Conservation (phyloP, 306 rosid genomes). For the Cercis canadensis region DNA sequence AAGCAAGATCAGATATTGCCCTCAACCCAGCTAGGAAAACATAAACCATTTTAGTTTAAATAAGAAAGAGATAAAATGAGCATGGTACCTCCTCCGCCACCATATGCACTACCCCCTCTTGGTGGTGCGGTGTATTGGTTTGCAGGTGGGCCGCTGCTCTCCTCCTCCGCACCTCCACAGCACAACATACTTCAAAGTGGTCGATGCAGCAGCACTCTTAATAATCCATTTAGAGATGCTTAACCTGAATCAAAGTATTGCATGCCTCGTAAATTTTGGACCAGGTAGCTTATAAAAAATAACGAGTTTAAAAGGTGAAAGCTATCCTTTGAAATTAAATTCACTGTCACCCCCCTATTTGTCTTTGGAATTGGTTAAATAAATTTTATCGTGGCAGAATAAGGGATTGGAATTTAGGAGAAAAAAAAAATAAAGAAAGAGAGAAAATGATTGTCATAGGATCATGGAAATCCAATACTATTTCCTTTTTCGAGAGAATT, state of each 20-base stretch:
- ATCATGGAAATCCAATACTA: not conserved
- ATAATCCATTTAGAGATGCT: slow-evolving; percentile 47
- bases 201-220: slow-evolving; percentile 43
- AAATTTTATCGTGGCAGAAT: not conserved
- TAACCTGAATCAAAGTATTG: slow-evolving; percentile 45
- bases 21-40: not conserved
- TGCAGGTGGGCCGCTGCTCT: slow-evolving; percentile 67
- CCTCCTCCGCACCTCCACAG: slow-evolving; percentile 88
- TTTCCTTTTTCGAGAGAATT: not conserved
- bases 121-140: slow-evolving; percentile 69
- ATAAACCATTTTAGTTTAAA: not conserved
- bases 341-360: not conserved
- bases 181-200: slow-evolving; percentile 70
- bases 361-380: not conserved
- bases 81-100: slow-evolving; percentile 54
- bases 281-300: not conserved
- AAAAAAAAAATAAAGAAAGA: not conserved
- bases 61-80: not conserved
- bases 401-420: not conserved
- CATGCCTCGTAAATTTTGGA: slow-evolving; percentile 18
- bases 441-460: no score
- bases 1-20: no score
- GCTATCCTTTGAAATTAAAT: slow-evolving; percentile 6
- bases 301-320: not conserved
- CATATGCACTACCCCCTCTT: slow-evolving; percentile 67